Conservation (phyloP, 208 protist genomes). For the Wallacemonas sp. region DNA sequence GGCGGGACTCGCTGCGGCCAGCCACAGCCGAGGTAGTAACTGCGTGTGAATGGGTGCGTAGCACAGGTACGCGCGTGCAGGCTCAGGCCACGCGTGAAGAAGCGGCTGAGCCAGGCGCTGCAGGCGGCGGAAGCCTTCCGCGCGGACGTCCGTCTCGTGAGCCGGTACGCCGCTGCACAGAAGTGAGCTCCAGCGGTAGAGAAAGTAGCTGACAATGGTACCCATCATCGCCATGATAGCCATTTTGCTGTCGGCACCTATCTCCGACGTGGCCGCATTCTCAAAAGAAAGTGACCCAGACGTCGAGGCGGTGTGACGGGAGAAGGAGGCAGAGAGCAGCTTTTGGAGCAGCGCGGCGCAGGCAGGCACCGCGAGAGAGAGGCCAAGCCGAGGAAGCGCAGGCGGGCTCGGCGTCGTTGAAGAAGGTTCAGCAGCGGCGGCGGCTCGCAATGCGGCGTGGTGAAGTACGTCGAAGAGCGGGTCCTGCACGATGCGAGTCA, state of each 20-base stretch:
- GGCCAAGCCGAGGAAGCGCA: not conserved
- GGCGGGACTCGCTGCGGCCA: no score
- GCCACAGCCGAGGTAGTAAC: not conserved
- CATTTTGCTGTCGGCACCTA: not conserved
- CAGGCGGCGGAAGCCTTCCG: not conserved
- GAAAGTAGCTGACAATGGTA: conserved; percentile 4
- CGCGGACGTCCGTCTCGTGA: not conserved
- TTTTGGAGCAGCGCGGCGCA: not conserved
- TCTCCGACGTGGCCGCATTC: not conserved
- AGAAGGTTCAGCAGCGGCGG: not conserved
- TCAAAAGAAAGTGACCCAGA: no score
- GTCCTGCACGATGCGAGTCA: conserved; percentile 5
- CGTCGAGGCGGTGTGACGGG: no score
- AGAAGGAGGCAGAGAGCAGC: not conserved
- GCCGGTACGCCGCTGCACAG: not conserved
- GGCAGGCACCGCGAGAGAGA: not conserved
- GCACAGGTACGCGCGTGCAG: not conserved
- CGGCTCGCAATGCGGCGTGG: no score
- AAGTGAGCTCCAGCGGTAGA: not conserved
- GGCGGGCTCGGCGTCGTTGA: not conserved
- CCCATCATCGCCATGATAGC: not conserved
- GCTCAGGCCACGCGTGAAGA: not conserved
- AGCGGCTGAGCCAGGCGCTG: not conserved
- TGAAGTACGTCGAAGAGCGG: conserved; percentile 7
- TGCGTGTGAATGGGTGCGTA: not conserved